Evolutionary conservation across 495 filamentous ascomycete genomes (phyloP).

Genomic region (Hyaloscypha bicolor): DNA sequence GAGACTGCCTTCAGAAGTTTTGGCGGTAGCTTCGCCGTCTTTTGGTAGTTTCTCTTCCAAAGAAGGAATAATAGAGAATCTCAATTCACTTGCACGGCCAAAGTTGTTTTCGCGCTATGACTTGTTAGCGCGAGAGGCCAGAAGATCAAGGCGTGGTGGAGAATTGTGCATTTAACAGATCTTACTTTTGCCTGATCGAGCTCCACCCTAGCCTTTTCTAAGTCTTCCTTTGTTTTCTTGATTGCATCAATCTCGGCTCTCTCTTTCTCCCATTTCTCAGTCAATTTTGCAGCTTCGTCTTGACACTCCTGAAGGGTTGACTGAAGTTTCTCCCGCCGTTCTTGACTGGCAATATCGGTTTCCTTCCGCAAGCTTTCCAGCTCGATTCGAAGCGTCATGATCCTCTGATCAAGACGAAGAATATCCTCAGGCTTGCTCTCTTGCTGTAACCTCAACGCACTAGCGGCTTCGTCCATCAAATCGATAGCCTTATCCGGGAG

Average conservation of each 20-base stretch:
- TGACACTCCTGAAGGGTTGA: conserved; percentile 71
- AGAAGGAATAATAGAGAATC: conserved; percentile 82
- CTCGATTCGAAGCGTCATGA: conserved; percentile 97
- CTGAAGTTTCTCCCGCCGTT: conserved; percentile 86
- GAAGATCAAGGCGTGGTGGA: not conserved
- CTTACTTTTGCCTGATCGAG: conserved; percentile 70
- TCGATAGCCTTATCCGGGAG: conserved; percentile 97
- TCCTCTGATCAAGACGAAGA: conserved; percentile 84
- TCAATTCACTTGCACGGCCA: conserved; percentile 79
- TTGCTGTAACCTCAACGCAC: conserved; percentile 86
- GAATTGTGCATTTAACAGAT: not conserved
- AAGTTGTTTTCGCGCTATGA: conserved; percentile 83
- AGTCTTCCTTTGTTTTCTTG: conserved; percentile 80
- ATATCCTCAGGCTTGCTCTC: conserved; percentile 97
- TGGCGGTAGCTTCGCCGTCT: conserved; percentile 58
- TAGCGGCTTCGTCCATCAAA: conserved; percentile 93
- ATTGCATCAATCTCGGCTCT: conserved; percentile 79
- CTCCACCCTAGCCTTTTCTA: conserved; percentile 83
- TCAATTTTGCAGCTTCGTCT: conserved; percentile 67
- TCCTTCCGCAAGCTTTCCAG: conserved; percentile 95
- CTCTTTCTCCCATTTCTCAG: conserved; percentile 86
- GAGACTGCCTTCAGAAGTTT: conserved; percentile 45
- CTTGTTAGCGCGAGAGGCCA: conserved; percentile 2
- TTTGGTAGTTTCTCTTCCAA: conserved; percentile 79
- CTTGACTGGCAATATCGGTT: conserved; percentile 82